Base-by-base conservation (phyloP, 768 basidiomycete genomes). In the Suillus americanus region DNA sequence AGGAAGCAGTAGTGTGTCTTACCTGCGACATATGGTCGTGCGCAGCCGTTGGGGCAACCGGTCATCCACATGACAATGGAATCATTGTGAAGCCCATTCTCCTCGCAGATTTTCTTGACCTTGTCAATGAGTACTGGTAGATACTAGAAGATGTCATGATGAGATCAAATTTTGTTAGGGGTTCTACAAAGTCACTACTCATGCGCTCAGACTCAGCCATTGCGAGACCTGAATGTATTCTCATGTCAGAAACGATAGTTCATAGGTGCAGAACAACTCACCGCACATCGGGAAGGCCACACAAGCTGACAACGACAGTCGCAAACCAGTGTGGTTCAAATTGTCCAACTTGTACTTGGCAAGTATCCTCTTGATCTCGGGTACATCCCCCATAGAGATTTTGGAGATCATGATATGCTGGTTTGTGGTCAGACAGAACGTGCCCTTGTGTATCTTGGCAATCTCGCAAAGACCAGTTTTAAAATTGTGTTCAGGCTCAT, bases 61-160 rank as follows among this genome's bases (percentile, higher is more conserved):
- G 96, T 98, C 96, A 99, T 98, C 61, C 97, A 87, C 97, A 99
- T 98, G 66, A 98, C 88, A 68, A 99, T 97, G 3, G 91, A 89
- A 77, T 99, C 97, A 74, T 97, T 90, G 54, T 96, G 84, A 48
- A 99, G 81, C 23, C 97, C 97, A 69, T 89, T 91, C 75, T 95
- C 92, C 75, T 99, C 97, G 72, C 92, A 93, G 8, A 98, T 90
- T 78, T 89, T 88, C 81, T 99, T 97, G 20, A 99, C 90, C 79
- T 98, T 98, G 78, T 94, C 89, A 64, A 99, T 83, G 46, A 99
- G 87, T 16, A 98, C 71, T 20, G 97, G 97, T 14, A 99, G 82
- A 76, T 98, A 99, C 90, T 92, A 69, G 2, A 66, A 62, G 79
- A 81, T 80, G 0, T 78, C 82, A 69, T 83, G 74, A 71, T 71